Conservation (phyloP, 1,139 yeast species). For the Pichia sp. region DNA sequence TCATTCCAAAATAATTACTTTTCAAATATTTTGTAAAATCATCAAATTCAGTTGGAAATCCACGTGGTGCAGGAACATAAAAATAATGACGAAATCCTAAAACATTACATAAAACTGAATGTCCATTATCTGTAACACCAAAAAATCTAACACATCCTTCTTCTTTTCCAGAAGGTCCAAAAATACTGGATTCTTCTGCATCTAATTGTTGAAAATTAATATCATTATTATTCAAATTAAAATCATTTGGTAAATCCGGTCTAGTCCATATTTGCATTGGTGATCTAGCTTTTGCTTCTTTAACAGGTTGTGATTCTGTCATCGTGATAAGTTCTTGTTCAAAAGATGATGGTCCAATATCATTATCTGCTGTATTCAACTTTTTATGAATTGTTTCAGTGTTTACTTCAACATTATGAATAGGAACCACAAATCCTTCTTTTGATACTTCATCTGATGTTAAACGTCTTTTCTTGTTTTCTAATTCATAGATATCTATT, state of each 20-base stretch:
- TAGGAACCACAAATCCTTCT: constrained; percentile 29
- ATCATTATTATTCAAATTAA: constrained; percentile 45
- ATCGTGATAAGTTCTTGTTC: constrained; percentile 59
- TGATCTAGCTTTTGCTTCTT: constrained; percentile 22
- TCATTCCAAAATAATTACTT: constrained; percentile 50
- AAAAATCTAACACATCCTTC: constrained; percentile 72
- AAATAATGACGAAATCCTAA: constrained; percentile 86
- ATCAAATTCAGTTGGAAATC: constrained; percentile 53
- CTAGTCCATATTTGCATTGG: constrained; percentile 53
- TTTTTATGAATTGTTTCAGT: constrained; percentile 25
- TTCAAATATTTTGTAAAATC: constrained; percentile 42
- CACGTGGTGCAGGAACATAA: constrained; percentile 86
- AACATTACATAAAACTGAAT: constrained; percentile 85
- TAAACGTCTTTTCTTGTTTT: constrained; percentile 14
- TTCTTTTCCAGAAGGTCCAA: constrained; percentile 33
- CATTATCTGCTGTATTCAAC: constrained; percentile 27
- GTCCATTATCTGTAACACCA: constrained; percentile 85
- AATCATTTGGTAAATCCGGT: constrained; percentile 42
- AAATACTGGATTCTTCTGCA: constrained; percentile 70
- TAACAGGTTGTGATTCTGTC: constrained; percentile 35
- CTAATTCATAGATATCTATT: constrained; percentile 12
- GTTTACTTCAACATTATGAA: constrained; percentile 16
- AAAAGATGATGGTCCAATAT: constrained; percentile 50
- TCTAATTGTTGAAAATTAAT: constrained; percentile 87
- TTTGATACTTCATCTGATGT: constrained; percentile 12